Conservation (phyloP, 352 stramenopile species). For the Phytophthora chlamydospora region DNA sequence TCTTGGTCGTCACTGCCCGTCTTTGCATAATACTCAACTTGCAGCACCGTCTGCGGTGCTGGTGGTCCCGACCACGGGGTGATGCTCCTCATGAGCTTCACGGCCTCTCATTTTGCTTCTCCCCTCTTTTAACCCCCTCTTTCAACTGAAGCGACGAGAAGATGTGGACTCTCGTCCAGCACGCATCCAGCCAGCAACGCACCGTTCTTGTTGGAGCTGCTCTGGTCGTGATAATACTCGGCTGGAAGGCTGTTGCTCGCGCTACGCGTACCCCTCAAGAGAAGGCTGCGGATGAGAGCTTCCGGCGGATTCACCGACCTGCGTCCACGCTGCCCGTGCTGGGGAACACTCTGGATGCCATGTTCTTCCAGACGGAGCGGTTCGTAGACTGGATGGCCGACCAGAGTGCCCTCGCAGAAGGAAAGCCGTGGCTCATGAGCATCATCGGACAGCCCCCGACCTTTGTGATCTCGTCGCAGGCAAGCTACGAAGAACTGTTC, state of each 20-base stretch:
- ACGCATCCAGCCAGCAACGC: slow-evolving; percentile 12
- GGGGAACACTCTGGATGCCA: slow-evolving; percentile 43
- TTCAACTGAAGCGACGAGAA: background rate
- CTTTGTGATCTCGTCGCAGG: slow-evolving; percentile 41
- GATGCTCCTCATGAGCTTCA: background rate
- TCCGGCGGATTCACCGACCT: slow-evolving; percentile 24
- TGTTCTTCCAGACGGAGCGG: slow-evolving; percentile 32
- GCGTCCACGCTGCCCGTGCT: slow-evolving; percentile 39
- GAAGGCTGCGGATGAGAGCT: slow-evolving; percentile 24
- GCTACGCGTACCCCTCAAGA: slow-evolving; percentile 10
- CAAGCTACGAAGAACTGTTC: slow-evolving; percentile 53
- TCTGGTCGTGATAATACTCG: slow-evolving; percentile 8
- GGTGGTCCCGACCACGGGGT: too few relatives aligned
- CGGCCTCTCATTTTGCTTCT: slow-evolving; percentile 7
- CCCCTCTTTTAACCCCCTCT: background rate
- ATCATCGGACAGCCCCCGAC: slow-evolving; percentile 26
- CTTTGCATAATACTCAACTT: background rate
- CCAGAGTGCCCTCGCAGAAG: slow-evolving; percentile 32
- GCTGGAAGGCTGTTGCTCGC: slow-evolving; percentile 18
- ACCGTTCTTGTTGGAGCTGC: slow-evolving; percentile 12
- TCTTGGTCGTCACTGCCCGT: background rate
- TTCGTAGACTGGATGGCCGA: slow-evolving; percentile 48
- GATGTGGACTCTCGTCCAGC: slow-evolving; percentile 16
- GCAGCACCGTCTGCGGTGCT: too few relatives aligned
- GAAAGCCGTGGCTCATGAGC: slow-evolving; percentile 38